Evolutionary conservation across 495 filamentous ascomycete genomes (phyloP), one percentile per base, ranked within the genome.

Genomic region (Trichoderma reesei): DNA sequence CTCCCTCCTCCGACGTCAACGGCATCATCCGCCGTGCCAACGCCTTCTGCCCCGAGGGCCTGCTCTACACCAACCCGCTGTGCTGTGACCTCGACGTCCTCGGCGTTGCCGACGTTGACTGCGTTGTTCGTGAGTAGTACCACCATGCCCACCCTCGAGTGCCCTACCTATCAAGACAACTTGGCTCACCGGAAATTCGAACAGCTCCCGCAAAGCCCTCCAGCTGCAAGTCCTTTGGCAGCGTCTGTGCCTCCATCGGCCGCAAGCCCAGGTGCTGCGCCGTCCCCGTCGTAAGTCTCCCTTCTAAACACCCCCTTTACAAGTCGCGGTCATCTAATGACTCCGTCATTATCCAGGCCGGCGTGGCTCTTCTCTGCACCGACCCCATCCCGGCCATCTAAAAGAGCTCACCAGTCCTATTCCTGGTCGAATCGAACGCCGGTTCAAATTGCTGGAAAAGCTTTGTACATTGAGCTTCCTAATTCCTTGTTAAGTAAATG

Each of bases 21-120:
- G 26, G 36, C 1, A 39, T 56, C 36, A n/a, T 18, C 5, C 34
- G 11, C 13, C n/a, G 33, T 36, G n/a, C 16, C 9, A 51, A 64
- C 26, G 2, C 1, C 7, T 20, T 56, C 37, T 67, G 67, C 66
- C n/a, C 38, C 33, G 34, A 8, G 7, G 60, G 60, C n/a, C 63
- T 69, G 46, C 46, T 54, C 20, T 63, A 63, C 64, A 68, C 69
- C 60, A 69, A 34, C 48, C 63, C 72, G 11, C 69, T 69, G 37
- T 79, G 77, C 73, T 80, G 77, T 63, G 74, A 74, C 10, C 72
- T 74, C 34, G 71, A 79, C 64, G 75, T 80, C 48, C 74, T 80
- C 41, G 73, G 73, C 61, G 66, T 80, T 59, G 76, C 75, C 18
- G 75, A 78, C 65, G 64, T 80, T 54, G 68, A 80, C 68, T 80